Base-by-base conservation (phyloP, 2,329 filamentous ascomycete species). In the Xylaria sp. region DNA sequence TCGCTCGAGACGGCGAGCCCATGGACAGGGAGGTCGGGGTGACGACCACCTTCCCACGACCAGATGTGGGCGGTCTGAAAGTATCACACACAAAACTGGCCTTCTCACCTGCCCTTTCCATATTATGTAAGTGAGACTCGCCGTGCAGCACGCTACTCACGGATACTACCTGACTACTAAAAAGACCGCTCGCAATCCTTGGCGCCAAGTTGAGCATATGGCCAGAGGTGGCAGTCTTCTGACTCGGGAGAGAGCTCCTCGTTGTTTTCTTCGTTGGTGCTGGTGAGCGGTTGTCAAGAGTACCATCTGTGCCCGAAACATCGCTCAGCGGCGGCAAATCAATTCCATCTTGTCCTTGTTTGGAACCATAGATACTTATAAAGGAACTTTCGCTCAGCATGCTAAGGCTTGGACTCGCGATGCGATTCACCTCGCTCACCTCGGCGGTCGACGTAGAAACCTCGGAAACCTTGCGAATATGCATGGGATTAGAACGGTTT, bases 341-440 rank as follows among this genome's bases (percentile, higher is more conserved):
- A 49, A 39, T 29, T 15, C 66, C 69, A 25, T 71, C 67, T 45
- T 61, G 64, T 25, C 51, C 67, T 22, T 72, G 68, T 58, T 75
- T 75, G 17, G 71, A 59, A 45, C 88, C 89, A 62, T 91, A 91
- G 0, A 91, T 81, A 71, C 89, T 91, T 25, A 86, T 71, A 71
- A 91, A 90, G 0, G 89, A 91, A 74, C 88, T 90, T 75, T 91
- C 88, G 70, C 89, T 91, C 68, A 91, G 77, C 13, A 90, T 81
- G 69, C 89, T 91, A 56, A 91, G 77, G 38, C 84, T 85, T 3
- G 89, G 89, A 70, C 88, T 91, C 31, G 80, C 81, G 65, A 86
- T 73, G 49, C 80, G 81, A 59, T 77, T 74, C 65, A 73, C 61
- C 57, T 77, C 76, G 55, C 79, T 75, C 57, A 75, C 72, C 33